Evolutionary conservation across 176 grass and related monocot species (phyloP), one percentile per base, ranked within the genome.

Genomic region (Cymbopogon citratus): DNA sequence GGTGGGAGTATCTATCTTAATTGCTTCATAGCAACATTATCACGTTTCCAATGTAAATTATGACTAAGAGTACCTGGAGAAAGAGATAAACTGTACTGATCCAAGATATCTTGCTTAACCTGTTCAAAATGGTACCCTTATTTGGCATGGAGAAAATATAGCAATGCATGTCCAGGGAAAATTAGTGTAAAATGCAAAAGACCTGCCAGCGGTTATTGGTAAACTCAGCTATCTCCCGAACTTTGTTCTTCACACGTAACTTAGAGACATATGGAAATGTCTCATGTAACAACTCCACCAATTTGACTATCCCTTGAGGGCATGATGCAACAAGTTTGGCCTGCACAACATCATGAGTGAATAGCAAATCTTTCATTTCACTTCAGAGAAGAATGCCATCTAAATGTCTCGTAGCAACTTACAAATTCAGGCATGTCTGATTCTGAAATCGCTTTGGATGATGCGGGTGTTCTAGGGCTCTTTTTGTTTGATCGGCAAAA

Each of bases 371-470:
- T 23, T 59, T 14, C 25, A 66, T 24, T 69, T 18, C 7, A 41
- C 39, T 41, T 44, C 25, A 81, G 26, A 71, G 46, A 27, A 71
- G 7, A 59, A 27, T 71, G 31, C 2, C 39, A 27, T 45, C 21
- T 24, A 18, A 12, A 36, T 63, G 28, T 51, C 29, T 71, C 9
- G 5, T 13, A n/a, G 11, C 12, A 59, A 85, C 83, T 85, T 71
- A 85, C 75, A 79, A 85, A 78, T 71, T 85, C 52, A 63, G 75
- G 66, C 38, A 85, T 63, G 66, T 85, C 66, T 27, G 66, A 63
- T 26, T 78, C 66, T 28, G 75, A 63, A 49, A 78, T 78, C n/a
- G 54, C 52, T 79, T 60, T 71, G 21, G 27, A 49, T 25, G 75
- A 38, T 78, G 72, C 21, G 11, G 19, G 66, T 63, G 52, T 79